Base-by-base conservation (phyloP, 2,329 filamentous ascomycete genomes). In the Dichotomopilus funicola region DNA sequence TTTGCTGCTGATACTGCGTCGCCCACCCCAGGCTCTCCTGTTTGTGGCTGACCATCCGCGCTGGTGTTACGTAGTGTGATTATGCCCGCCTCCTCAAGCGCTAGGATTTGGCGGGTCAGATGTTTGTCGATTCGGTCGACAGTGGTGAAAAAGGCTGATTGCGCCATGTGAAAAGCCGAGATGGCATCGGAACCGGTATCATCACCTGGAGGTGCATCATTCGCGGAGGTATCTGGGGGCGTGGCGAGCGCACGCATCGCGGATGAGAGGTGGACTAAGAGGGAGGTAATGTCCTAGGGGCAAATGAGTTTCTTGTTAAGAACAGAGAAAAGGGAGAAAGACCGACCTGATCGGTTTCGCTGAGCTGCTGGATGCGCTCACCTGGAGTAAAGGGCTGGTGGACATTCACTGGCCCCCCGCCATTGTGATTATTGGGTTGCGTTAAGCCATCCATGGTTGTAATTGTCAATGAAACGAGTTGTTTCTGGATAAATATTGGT, bases 321-420 rank as follows among this genome's bases (percentile, higher is more conserved):
- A n/a, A 38, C 72, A 67, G 56, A 11, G 71, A 53, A 35, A n/a
- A 13, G 33, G 35, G 49, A 8, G 36, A 45, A 31, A 8, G 27
- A 31, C 56, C 41, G 67, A 85, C 83, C 66, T 81, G 81, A 72
- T 95, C 90, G 63, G 95, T 88, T 43, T 86, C 82, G 63, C 85
- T 87, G 54, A 95, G 81, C 65, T 95, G 89, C 55, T 85, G 78
- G 61, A 95, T 90, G 61, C 88, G 88, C 68, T 95, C 87, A 42
- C 86, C 80, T 37, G 87, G 80, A 8, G 83, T 87, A 62, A 91
- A 87, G n/a, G 79, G 77, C 37, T 76, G 67, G 44, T 77, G 73
- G 35, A 66, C 54, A 43, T 66, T 61, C 34, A 57, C 43, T 46
- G 44, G 19, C 35, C 33, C 50, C 5, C 5, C 42, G 53, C 40